Conservation (phyloP, 2,329 filamentous ascomycete species). For the Sporothrix dimorphospora region DNA sequence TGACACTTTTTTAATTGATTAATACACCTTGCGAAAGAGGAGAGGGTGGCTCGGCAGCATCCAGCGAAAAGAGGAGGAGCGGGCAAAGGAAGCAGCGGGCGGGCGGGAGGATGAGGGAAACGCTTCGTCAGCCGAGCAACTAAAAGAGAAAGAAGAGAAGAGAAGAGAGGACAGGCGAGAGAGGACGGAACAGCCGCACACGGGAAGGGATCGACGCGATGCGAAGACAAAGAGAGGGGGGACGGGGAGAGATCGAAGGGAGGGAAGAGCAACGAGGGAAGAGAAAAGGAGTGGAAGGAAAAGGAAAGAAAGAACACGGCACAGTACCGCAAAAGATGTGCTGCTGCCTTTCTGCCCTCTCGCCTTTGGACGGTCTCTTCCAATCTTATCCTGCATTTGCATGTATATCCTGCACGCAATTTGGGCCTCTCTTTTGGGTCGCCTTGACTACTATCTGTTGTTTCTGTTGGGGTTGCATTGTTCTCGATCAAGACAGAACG, state of each 20-base stretch:
- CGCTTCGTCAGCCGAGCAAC: slow-evolving; percentile 12
- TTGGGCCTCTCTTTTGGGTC: slow-evolving; percentile 19
- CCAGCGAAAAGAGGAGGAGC: background rate
- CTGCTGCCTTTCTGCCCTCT: background rate
- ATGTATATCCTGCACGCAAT: slow-evolving; percentile 13
- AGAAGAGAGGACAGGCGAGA: background rate
- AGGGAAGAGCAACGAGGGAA: too few species aligned
- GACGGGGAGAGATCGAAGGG: background rate
- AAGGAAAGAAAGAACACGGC: background rate
- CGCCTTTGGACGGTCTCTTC: background rate
- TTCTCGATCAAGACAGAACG: background rate
- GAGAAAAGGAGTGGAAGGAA: background rate
- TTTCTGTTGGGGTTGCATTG: slow-evolving; percentile 12
- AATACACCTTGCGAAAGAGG: background rate
- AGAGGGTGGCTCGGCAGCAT: slow-evolving; percentile 3
- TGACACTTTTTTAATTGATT: background rate
- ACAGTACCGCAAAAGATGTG: background rate
- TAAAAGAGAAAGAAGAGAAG: background rate
- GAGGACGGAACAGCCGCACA: background rate
- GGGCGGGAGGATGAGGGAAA: background rate
- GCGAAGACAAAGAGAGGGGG: background rate
- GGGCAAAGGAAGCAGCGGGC: background rate
- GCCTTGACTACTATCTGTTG: background rate
- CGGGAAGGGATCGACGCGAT: slow-evolving; percentile 5
- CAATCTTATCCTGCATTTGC: slow-evolving; percentile 9